Conservation (phyloP, 345 rosid genomes). For the Euphorbia lathyris region DNA sequence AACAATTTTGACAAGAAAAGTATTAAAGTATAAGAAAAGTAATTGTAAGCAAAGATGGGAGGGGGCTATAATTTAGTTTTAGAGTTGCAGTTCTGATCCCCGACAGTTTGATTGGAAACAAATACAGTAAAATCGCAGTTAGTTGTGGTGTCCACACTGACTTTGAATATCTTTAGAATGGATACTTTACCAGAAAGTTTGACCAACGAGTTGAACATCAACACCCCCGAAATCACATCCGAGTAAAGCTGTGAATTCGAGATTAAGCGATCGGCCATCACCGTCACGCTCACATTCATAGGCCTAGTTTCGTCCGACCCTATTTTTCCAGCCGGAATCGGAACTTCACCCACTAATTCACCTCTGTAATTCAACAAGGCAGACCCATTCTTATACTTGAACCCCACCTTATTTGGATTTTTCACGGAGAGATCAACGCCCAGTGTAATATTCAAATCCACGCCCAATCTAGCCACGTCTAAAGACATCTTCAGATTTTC, state of each 20-base stretch:
- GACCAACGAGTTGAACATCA: constrained; percentile 43
- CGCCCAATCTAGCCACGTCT: constrained; percentile 21
- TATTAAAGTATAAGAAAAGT: too few species aligned
- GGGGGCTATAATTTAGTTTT: constrained; percentile 61
- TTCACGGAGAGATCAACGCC: constrained; percentile 46
- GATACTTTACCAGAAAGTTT: constrained; percentile 59
- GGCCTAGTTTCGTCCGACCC: constrained; percentile 36
- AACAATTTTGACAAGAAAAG: too few species aligned
- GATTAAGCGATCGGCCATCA: constrained; percentile 65
- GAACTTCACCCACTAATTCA: constrained; percentile 53
- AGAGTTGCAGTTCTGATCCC: constrained; percentile 51
- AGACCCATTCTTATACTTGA: constrained; percentile 44
- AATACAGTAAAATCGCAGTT: constrained; percentile 54
- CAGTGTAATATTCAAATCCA: constrained; percentile 48
- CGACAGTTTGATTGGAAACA: constrained; percentile 38
- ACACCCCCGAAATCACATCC: constrained; percentile 37
- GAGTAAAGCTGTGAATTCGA: constrained; percentile 29
- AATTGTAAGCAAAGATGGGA: too few species aligned
- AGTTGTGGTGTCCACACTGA: constrained; percentile 42
- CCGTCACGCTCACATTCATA: constrained; percentile 56
- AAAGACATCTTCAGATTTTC: constrained; percentile 32
- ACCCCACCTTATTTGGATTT: constrained; percentile 70
- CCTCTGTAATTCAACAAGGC: constrained; percentile 61
- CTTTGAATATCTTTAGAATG: constrained; percentile 40
- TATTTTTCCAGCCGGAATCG: constrained; percentile 56